A percentile compares a stretch with the other conserved stretches of the same genome.
Evolutionary conservation across 1,284 basidiomycete species (phyloP).

Genomic region (Tranzscheliella williamsii): DNA sequence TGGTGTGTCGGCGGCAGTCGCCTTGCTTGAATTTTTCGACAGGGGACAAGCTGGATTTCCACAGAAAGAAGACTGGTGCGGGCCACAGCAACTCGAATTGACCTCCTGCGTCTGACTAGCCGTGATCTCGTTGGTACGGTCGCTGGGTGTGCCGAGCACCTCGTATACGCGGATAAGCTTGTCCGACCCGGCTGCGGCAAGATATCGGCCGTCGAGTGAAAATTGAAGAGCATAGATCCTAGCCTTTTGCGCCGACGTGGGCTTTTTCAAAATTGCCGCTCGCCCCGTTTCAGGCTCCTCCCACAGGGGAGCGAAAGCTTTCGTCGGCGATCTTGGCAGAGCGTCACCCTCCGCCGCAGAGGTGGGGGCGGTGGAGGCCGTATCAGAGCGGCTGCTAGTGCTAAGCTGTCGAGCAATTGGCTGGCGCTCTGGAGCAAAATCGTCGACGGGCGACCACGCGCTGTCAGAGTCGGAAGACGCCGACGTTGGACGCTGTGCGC

Average conservation of each 20-base stretch:
- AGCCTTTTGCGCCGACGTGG: slow-evolving; percentile 10
- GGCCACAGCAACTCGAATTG: background rate
- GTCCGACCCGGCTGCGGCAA: slow-evolving; percentile 61
- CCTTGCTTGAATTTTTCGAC: slow-evolving; percentile 2
- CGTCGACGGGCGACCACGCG: background rate
- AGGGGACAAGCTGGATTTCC: background rate
- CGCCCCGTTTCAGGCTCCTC: background rate
- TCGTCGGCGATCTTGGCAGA: slow-evolving; percentile 12
- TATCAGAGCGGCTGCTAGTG: slow-evolving; percentile 8
- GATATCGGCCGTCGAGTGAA: slow-evolving; percentile 57
- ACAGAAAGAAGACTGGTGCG: background rate
- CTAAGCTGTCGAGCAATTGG: slow-evolving; percentile 15
- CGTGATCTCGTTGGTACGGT: slow-evolving; percentile 24
- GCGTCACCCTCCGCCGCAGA: slow-evolving; percentile 1
- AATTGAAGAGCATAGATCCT: slow-evolving; percentile 60
- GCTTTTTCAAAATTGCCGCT: background rate
- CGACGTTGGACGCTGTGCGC: background rate
- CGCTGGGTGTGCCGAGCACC: slow-evolving; percentile 25
- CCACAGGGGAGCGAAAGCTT: background rate
- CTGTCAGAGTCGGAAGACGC: background rate
- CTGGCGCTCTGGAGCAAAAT: background rate
- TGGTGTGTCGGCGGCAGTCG: background rate
- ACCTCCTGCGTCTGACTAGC: slow-evolving; percentile 6
- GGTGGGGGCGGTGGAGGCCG: slow-evolving; percentile 3
- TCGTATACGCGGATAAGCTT: slow-evolving; percentile 55